Evolutionary conservation across 2,329 filamentous ascomycete species (phyloP).

Genomic region (Nectriaceae sp.): DNA sequence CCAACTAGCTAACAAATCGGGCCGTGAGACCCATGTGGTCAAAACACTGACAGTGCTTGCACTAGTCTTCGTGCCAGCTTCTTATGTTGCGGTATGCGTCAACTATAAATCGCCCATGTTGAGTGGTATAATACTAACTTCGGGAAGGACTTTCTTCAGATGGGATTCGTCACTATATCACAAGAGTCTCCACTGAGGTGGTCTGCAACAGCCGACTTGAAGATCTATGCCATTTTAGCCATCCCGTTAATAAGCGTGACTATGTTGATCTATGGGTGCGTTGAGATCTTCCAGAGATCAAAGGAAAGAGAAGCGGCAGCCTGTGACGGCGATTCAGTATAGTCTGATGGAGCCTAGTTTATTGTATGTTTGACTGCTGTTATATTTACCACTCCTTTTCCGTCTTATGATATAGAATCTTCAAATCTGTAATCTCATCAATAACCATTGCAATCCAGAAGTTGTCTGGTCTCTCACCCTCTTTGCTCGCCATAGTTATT

Average conservation of each 20-base stretch:
- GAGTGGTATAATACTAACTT: not conserved
- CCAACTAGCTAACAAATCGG: not conserved
- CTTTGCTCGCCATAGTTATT: no score
- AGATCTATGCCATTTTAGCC: constrained; percentile 4
- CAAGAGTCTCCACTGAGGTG: not conserved
- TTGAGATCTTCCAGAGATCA: not conserved
- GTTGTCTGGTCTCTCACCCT: no score
- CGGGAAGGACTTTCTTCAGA: constrained; percentile 5
- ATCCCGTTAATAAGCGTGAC: constrained; percentile 3
- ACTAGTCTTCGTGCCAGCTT: constrained; percentile 5
- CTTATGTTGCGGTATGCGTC: constrained; percentile 1
- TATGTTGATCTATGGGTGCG: constrained; percentile 2
- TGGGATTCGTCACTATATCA: constrained; percentile 1
- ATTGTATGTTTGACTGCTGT: no score
- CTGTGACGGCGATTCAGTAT: no score
- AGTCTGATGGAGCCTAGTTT: no score
- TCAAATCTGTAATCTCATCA: no score
- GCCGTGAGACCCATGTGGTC: constrained; percentile 1
- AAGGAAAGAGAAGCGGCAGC: not conserved
- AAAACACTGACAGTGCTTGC: constrained; percentile 8
- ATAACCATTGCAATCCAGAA: no score
- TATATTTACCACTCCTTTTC: no score
- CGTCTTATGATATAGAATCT: no score
- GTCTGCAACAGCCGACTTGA: not conserved
- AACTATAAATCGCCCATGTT: no score